Percentiles rank a stretch among this genome's conserved stretches.
Conservation (phyloP, 2,329 filamentous ascomycete species). For the Alternaria incomplexa region DNA sequence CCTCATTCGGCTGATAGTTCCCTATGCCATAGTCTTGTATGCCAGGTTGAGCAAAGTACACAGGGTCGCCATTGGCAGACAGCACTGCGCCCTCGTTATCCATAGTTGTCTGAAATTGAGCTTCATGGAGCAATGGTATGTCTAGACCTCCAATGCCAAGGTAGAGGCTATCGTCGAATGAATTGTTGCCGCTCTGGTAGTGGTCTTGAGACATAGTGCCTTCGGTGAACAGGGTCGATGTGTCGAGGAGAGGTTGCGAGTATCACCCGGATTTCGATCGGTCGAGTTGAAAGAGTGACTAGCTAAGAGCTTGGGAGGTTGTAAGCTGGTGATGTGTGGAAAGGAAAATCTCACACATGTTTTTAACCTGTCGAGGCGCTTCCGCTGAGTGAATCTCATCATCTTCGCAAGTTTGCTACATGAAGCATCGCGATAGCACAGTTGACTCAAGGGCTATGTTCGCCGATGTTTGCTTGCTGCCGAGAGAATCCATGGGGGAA, state of each 20-base stretch:
- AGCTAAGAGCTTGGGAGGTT: not conserved
- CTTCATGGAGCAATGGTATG: not conserved
- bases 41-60: not conserved
- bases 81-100: not conserved
- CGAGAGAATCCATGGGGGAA: not conserved
- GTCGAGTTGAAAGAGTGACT: not conserved
- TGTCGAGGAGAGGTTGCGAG: not conserved
- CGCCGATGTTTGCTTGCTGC: not conserved
- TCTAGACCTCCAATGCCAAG: too few species aligned
- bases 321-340: not conserved
- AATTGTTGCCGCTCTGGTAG: too few species aligned
- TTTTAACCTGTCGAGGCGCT: not conserved
- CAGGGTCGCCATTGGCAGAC: not conserved
- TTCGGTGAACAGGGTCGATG: not conserved
- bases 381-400: not conserved
- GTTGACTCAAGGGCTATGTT: not conserved
- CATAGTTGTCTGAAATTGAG: not conserved
- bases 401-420: not conserved
- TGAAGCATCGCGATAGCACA: not conserved
- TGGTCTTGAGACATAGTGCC: not conserved
- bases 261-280: not conserved
- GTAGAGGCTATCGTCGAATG: too few species aligned
- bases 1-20: not conserved
- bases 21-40: not conserved
- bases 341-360: not conserved